Evolutionary conservation across 139 green algal genomes (phyloP), one percentile per base, ranked within the genome.

Genomic region (Picochlorum sp.): DNA sequence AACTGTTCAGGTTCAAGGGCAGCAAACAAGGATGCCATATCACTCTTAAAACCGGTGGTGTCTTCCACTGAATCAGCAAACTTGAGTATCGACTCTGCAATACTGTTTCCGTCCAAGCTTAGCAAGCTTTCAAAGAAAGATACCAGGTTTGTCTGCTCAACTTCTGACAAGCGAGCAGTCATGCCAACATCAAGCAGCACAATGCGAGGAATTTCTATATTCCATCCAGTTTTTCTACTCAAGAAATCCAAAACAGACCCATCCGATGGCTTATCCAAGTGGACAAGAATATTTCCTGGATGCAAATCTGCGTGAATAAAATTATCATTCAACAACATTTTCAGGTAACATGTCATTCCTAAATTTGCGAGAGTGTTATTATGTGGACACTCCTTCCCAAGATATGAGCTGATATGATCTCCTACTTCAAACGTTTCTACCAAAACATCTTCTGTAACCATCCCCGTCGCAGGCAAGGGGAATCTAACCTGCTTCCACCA

Each of bases 281-380:
- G 23, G 30, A 94, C 87, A 56, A 96, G 72, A 67, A 96, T 96
- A 81, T 97, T 97, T 51, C 90, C 90, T 14, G 91, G 90, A 70
- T 94, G 87, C 76, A 97, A 68, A 78, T 97, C 91, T 2, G 89
- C 90, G 75, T 97, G 90, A 41, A 96, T 81, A 65, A 93, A 94
- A 77, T 95, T 95, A 80, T 96, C 85, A 49, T 66, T 64, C 47
- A 96, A 76, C 62, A 96, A 71, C 88, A 95, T 96, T 68, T 94
- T 85, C 28, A 98, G 72, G 81, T 94, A 98, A 6, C 74, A 84
- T 68, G 88, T 79, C 64, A 92, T 69, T 1, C 89, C 89, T 49
- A 93, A 69, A 20, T 69, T 74, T 67, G 91, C 87, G 6, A 95
- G 77, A 4, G 45, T 62, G 8, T 77, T 82, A 77, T 91, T 89